Base-by-base conservation (phyloP, 1,139 yeast genomes). In the Pichia sp. region DNA sequence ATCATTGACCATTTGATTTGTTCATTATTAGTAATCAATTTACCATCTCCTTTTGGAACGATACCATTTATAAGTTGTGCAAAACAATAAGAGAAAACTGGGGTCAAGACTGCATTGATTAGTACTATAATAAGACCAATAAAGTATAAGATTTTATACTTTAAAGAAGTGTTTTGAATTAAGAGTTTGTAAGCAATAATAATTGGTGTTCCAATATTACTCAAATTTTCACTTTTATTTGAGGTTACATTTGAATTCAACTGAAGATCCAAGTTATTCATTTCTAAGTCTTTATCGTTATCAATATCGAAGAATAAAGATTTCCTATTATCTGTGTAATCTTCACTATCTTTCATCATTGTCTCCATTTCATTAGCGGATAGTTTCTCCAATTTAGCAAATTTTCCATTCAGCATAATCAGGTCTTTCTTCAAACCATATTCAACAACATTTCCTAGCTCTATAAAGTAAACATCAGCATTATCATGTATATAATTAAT, bases 21-120 rank as follows among this genome's bases (percentile, higher is more conserved):
- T 25, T 67, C 67, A 1, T 41, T 37, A 4, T 63, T 63, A 1
- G 68, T 54, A 0, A 72, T 64, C 3, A 69, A 58, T 4, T 61
- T 60, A 5, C 45, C 42, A 4, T 30, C 47, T 37, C 22, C 37
- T 24, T 33, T 21, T 10, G 74, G 71, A 8, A 80, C 68, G 56
- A 81, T 69, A 20, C 75, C 79, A 20, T 70, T 58, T 20, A 89
- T 62, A 6, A 89, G 63, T 47, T 77, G 76, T 0, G 97, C 76
- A 49, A 89, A 78, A 32, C 83, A 73, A 54, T 61, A 88, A 0
- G 96, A 84, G 50, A 91, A 86, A 0, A 84, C 61, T 0, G 98
- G 97, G 45, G 77, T 79, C 2, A 74, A 61, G 1, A 71, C 71
- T 10, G 95, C 91, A 46, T 79, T 77, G 1, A 72, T 41, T 0